Evolutionary conservation across 2,329 filamentous ascomycete species (phyloP).

Genomic region (Raffaelea albimanens): DNA sequence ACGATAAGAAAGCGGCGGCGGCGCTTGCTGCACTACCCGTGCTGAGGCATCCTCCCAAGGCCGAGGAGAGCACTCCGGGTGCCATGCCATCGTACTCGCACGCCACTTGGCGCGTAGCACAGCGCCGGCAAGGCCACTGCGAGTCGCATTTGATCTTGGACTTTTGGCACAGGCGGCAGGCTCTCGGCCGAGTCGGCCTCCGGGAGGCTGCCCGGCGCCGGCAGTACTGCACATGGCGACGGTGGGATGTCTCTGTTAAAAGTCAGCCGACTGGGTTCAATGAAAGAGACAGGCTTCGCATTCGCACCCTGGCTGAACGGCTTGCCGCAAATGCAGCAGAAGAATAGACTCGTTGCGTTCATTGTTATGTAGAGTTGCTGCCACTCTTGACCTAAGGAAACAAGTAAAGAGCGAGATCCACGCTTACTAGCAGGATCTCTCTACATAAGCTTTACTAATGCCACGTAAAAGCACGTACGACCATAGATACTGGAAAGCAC

Average conservation of each 20-base stretch:
- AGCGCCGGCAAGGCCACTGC: constrained; percentile 10
- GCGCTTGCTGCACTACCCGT: too few relatives aligned
- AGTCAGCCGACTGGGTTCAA: background rate
- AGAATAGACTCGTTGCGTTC: background rate
- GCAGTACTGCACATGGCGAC: constrained; percentile 11
- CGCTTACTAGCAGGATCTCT: too few relatives aligned
- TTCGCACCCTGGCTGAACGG: background rate
- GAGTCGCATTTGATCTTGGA: constrained; percentile 12
- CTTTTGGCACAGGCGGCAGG: constrained; percentile 8
- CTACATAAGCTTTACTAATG: background rate
- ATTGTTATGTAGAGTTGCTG: too few relatives aligned
- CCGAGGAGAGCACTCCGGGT: too few relatives aligned
- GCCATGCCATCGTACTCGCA: constrained; percentile 10
- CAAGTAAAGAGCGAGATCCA: too few relatives aligned
- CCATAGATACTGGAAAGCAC: constrained; percentile 4
- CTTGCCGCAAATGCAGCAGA: constrained; percentile 3
- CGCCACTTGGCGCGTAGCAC: constrained; percentile 1
- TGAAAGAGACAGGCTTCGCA: too few relatives aligned
- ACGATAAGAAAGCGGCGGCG: too few relatives aligned
- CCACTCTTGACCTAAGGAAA: too few relatives aligned
- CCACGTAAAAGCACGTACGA: background rate
- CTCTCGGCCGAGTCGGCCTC: constrained; percentile 3
- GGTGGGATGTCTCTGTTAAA: constrained; percentile 6
- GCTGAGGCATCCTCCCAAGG: too few relatives aligned
- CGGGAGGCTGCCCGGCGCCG: constrained; percentile 3